These are phyloP conservation scores for Aspergillus glaucus DNA, from an alignment of 2,329 filamentous ascomycete species.

Conservation along the genomic window DNA sequence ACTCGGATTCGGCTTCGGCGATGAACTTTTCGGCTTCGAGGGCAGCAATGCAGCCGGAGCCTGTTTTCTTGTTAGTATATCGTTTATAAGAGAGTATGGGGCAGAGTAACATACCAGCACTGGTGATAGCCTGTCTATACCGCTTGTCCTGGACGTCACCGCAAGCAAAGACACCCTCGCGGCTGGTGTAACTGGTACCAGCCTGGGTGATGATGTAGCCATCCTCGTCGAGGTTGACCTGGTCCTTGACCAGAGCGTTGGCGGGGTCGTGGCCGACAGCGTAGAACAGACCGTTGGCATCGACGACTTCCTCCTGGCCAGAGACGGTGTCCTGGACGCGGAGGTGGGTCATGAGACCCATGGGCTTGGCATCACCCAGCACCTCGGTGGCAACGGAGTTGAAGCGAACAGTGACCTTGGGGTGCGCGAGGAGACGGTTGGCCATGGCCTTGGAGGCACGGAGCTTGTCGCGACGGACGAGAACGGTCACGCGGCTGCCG, in stretches of 20 bases:
- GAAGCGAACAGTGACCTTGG: slow-evolving; percentile 86
- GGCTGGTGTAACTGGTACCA: slow-evolving; percentile 78
- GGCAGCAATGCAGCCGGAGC: slow-evolving; percentile 89
- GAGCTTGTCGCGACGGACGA: slow-evolving; percentile 81
- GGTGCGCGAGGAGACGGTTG: slow-evolving; percentile 69
- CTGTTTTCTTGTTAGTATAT: slow-evolving; percentile 37
- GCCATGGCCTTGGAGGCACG: slow-evolving; percentile 91
- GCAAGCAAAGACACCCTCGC: slow-evolving; percentile 90
- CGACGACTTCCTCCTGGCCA: slow-evolving; percentile 72
- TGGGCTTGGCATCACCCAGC: slow-evolving; percentile 67
- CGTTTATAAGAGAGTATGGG: too few species aligned
- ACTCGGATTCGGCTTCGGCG: slow-evolving; percentile 57
- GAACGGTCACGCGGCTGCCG: slow-evolving; percentile 85
- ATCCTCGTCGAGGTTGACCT: slow-evolving; percentile 80
- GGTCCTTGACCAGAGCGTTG: slow-evolving; percentile 80
- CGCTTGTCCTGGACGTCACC: slow-evolving; percentile 98
- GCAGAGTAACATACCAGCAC: slow-evolving; percentile 63
- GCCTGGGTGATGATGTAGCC: slow-evolving; percentile 87
- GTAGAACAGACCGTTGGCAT: slow-evolving; percentile 92
- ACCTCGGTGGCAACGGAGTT: slow-evolving; percentile 77
- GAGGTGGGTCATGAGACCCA: slow-evolving; percentile 80
- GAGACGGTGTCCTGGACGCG: slow-evolving; percentile 72
- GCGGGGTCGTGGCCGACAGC: slow-evolving; percentile 96
- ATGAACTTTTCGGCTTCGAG: slow-evolving; percentile 94
- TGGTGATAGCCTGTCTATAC: slow-evolving; percentile 96